Percentiles rank a stretch among this genome's conserved stretches.
Conservation (phyloP, 805 yeast genomes). For the Isabelozyma gotoi region DNA sequence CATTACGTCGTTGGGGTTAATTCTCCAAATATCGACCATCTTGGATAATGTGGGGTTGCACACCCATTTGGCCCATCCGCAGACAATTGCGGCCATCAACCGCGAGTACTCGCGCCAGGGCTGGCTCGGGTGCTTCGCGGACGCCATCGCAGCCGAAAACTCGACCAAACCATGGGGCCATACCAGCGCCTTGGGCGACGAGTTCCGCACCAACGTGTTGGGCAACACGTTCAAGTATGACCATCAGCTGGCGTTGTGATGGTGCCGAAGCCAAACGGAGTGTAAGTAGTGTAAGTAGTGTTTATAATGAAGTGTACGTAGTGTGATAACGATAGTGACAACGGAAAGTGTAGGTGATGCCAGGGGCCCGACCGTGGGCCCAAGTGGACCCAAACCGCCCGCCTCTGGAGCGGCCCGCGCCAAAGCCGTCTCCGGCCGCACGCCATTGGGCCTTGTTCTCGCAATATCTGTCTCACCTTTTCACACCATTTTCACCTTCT, state of each 20-base stretch:
- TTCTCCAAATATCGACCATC: constrained; percentile 31
- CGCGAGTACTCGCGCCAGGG: constrained; percentile 22
- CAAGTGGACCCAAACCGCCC: no score
- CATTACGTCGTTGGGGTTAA: constrained; percentile 31
- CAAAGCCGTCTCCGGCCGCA: no score
- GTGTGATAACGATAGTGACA: no score
- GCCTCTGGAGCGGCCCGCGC: no score
- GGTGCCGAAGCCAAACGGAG: not conserved
- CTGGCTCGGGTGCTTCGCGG: constrained; percentile 31
- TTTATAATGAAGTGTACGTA: not conserved
- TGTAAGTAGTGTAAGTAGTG: not conserved
- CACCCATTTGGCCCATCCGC: constrained; percentile 23
- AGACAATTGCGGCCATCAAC: constrained; percentile 26
- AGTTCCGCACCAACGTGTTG: constrained; percentile 26
- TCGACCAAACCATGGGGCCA: constrained; percentile 34
- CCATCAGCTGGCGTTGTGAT: constrained; percentile 5
- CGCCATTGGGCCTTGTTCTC: no score
- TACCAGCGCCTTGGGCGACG: constrained; percentile 29
- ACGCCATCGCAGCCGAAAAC: constrained; percentile 30
- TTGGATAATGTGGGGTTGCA: constrained; percentile 32
- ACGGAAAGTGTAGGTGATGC: no score
- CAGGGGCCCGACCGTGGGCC: no score
- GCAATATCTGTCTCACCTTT: no score
- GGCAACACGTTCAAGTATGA: constrained; percentile 22
- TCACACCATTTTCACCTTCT: no score